Evolutionary conservation across 1,139 yeast genomes (phyloP), one percentile per base, ranked within the genome.

Genomic region (Pichia sp.): DNA sequence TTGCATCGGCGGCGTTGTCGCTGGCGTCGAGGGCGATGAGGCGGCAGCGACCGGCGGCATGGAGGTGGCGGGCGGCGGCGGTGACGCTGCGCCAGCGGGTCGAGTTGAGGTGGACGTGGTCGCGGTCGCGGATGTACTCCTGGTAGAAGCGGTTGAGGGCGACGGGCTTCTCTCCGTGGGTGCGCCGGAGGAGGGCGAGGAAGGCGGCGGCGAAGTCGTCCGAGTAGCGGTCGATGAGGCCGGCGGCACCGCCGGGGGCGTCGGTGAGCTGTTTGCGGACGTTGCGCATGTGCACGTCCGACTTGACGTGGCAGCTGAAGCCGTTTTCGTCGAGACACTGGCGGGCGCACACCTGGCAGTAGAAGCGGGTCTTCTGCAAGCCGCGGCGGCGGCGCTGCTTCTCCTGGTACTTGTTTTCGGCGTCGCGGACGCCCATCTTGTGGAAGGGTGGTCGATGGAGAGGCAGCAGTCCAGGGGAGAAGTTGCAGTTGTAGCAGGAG

Each of bases 251-350:
- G 7, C 75, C 74, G 26, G 57, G 52, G 4, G 62, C 55, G 6
- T 55, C 54, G 2, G 51, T 58, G 26, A 67, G 45, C 44, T 68
- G 59, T 52, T 60, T 66, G 4, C 67, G 59, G 57, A 85, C 79
- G 55, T 80, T 80, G 32, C 81, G 79, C 50, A 79, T 72, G 68
- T 93, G 99, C 1, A 88, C 78, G 46, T 89, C 90, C 15, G 96
- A 85, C 59, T 78, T 77, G 19, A 85, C 76, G 69, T 93, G 99
- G 67, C 93, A 87, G 66, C 87, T 85, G 73, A 88, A 93, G 36
- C 99, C 99, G 70, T 93, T 93, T 60, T 88, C 93, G 68, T 95
- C 99, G 54, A 98, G 75, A 68, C 98, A 92, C 71, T 93, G 99
- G 66, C 92, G 90, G 65, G 79, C 81, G 65, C 99, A 93, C 2